Conservation (phyloP, 768 basidiomycete genomes). For the Xerocomus potaroensis region DNA sequence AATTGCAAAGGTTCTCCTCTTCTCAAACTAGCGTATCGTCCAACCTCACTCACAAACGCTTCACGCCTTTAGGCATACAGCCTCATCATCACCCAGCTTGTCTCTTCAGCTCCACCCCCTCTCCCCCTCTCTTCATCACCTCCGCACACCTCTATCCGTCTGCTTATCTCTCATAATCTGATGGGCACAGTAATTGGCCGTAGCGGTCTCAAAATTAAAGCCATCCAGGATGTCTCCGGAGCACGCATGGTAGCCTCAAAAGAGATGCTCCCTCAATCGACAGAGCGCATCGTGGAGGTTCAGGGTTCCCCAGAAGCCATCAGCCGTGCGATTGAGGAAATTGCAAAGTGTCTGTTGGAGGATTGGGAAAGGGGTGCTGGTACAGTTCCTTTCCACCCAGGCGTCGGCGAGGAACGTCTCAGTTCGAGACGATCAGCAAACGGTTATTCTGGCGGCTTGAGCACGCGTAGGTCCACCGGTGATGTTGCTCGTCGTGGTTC, state of each 20-base stretch:
- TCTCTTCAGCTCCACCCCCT: constrained; percentile 71
- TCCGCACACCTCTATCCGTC: constrained; percentile 83
- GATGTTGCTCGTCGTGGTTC: constrained; percentile 46
- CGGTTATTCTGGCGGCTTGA: constrained; percentile 46
- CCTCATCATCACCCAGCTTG: constrained; percentile 89
- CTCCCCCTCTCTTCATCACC: constrained; percentile 63
- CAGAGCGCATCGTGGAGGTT: constrained; percentile 97
- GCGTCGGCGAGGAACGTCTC: constrained; percentile 67
- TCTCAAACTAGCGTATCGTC: background rate
- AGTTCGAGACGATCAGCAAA: constrained; percentile 48
- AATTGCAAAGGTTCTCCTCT: constrained; percentile 72
- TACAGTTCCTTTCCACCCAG: constrained; percentile 95
- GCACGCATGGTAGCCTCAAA: constrained; percentile 99
- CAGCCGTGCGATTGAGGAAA: constrained; percentile 90
- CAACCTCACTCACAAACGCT: constrained; percentile 7
- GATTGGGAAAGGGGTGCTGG: constrained; percentile 95
- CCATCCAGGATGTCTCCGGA: constrained; percentile 94
- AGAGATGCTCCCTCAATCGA: constrained; percentile 99
- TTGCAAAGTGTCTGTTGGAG: constrained; percentile 91
- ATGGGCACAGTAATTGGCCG: constrained; percentile 99
- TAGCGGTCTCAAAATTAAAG: constrained; percentile 95
- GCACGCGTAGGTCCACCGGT: constrained; percentile 63
- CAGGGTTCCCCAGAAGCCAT: constrained; percentile 92
- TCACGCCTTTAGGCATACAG: constrained; percentile 75
- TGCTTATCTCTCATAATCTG: constrained; percentile 97